A percentile compares a stretch with the other conserved stretches of the same genome.
phyloP scores from a whole-genome alignment of 2,329 filamentous ascomycete genomes.

The Ophiostoma ips region DNA sequence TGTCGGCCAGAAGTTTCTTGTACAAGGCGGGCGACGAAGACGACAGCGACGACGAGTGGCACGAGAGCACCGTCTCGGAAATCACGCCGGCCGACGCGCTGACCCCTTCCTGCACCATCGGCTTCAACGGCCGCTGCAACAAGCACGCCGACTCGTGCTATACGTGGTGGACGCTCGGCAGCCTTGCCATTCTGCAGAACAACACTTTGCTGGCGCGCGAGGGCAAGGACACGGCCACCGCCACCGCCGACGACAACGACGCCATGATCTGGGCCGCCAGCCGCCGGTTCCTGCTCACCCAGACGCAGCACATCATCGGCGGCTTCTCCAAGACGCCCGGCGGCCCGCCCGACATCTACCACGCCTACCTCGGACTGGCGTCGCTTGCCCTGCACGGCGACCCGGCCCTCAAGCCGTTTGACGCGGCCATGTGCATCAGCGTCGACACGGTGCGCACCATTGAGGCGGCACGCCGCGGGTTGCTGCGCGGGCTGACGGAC shows the following conservation, averaged over 20 bases:
- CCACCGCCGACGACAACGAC: slow-evolving; percentile 30
- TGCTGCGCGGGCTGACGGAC: slow-evolving; percentile 16
- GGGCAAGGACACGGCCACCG: slow-evolving; percentile 41
- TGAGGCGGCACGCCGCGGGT: slow-evolving; percentile 28
- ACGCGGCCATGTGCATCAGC: slow-evolving; percentile 65
- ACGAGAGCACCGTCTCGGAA: slow-evolving; percentile 17
- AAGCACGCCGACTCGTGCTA: slow-evolving; percentile 95
- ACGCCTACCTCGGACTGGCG: slow-evolving; percentile 77
- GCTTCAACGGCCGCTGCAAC: slow-evolving; percentile 82
- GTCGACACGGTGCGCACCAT: slow-evolving; percentile 39
- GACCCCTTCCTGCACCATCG: slow-evolving; percentile 30
- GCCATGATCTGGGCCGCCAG: slow-evolving; percentile 30
- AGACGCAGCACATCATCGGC: slow-evolving; percentile 76
- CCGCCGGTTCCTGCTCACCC: slow-evolving; percentile 66
- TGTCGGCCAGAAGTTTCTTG: slow-evolving; percentile 43
- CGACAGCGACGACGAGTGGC: slow-evolving; percentile 25
- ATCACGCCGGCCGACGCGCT: not conserved
- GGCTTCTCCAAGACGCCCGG: slow-evolving; percentile 65
- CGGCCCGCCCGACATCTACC: slow-evolving; percentile 64
- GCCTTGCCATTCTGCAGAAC: slow-evolving; percentile 29
- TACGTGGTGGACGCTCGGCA: slow-evolving; percentile 75
- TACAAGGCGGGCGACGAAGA: slow-evolving; percentile 37
- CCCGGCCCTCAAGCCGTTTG: slow-evolving; percentile 52
- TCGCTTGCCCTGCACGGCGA: slow-evolving; percentile 64
- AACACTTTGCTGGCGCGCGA: slow-evolving; percentile 20